These are phyloP conservation scores for Pichia californica DNA, from an alignment of 805 yeast species.

Conservation along the genomic window DNA sequence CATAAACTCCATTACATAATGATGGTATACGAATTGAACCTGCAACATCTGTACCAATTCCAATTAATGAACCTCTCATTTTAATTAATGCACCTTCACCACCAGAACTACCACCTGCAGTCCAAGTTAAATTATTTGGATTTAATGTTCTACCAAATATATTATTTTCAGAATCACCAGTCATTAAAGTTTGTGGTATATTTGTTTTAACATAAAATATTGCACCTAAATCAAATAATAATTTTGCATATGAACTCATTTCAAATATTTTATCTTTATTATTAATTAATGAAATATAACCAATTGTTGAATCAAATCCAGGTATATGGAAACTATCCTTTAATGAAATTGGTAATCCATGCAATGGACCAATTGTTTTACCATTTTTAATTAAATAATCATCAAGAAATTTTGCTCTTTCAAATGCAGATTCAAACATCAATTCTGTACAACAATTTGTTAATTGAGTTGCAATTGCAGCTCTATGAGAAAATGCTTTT, in stretches of 20 bases:
- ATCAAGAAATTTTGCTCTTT: slow-evolving; percentile 50
- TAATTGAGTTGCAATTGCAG: slow-evolving; percentile 52
- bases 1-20: slow-evolving; percentile 46
- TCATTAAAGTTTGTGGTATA: slow-evolving; percentile 66
- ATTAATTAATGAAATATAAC: slow-evolving; percentile 46
- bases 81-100: slow-evolving; percentile 64
- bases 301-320: slow-evolving; percentile 52
- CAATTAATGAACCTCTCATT: slow-evolving; percentile 53
- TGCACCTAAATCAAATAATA: slow-evolving; percentile 47
- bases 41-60: slow-evolving; percentile 59
- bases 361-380: slow-evolving; percentile 54
- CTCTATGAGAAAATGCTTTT: too few relatives aligned
- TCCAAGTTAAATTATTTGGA: slow-evolving; percentile 47
- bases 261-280: slow-evolving; percentile 38
- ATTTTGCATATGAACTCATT: slow-evolving; percentile 40
- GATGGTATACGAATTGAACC: slow-evolving; percentile 54
- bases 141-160: slow-evolving; percentile 53
- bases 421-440: slow-evolving; percentile 53
- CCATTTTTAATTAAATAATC: slow-evolving; percentile 41
- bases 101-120: slow-evolving; percentile 66
- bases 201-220: slow-evolving; percentile 59
- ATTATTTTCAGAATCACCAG: slow-evolving; percentile 54
- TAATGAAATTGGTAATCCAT: slow-evolving; percentile 61
- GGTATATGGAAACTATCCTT: slow-evolving; percentile 55
- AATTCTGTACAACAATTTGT: slow-evolving; percentile 47